phyloP scores from a whole-genome alignment of 2,329 filamentous ascomycete genomes.

The Parastagonospora nodorum region DNA sequence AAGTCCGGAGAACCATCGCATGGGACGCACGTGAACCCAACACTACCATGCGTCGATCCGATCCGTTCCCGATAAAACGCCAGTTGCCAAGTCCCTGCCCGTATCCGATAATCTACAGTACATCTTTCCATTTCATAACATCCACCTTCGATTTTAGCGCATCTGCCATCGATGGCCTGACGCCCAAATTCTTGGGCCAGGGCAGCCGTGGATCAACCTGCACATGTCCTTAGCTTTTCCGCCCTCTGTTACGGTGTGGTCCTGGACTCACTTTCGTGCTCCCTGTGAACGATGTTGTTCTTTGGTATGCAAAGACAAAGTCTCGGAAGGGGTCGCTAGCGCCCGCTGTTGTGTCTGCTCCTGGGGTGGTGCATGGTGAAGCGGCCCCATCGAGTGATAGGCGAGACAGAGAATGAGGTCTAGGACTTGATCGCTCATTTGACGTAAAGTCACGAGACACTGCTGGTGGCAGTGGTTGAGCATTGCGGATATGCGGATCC shows the following conservation, averaged over 20 bases:
- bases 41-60: too few species aligned
- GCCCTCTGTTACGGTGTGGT: background rate
- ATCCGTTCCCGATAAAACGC: too few species aligned
- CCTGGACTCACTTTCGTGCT: constrained; percentile 26
- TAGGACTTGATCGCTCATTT: background rate
- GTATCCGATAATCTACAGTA: constrained; percentile 5
- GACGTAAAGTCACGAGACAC: background rate
- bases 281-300: constrained; percentile 23
- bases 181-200: constrained; percentile 23
- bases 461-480: background rate
- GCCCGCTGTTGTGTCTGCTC: background rate
- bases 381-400: background rate
- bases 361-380: background rate
- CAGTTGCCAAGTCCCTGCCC: background rate
- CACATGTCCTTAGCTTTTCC: constrained; percentile 13
- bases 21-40: too few species aligned
- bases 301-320: constrained; percentile 17
- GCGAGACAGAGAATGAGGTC: background rate
- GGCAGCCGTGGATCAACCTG: constrained; percentile 17
- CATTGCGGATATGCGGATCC: background rate
- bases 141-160: constrained; percentile 17
- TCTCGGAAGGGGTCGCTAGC: constrained; percentile 26
- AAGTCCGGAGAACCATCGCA: too few species aligned
- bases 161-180: constrained; percentile 16
- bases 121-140: constrained; percentile 23